These are phyloP conservation scores for Fusarium heterosporum DNA, from an alignment of 2,329 filamentous ascomycete species.

Conservation along the genomic window DNA sequence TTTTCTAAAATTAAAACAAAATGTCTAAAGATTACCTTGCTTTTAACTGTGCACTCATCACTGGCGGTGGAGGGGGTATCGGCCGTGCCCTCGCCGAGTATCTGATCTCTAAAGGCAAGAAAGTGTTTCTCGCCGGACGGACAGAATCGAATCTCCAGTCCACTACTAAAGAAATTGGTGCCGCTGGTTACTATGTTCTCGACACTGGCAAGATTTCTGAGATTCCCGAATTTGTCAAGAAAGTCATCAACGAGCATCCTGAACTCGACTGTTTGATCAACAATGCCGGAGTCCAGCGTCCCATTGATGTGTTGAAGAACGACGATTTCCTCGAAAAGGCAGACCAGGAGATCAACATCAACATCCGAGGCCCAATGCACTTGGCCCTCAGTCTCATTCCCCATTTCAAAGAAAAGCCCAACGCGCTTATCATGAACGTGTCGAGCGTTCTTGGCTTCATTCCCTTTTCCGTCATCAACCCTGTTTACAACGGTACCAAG, in stretches of 20 bases:
- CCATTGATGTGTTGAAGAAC: conserved; percentile 58
- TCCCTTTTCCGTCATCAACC: conserved; percentile 65
- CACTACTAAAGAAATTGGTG: conserved; percentile 58
- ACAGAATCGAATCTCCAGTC: conserved; percentile 65
- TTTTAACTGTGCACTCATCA: conserved; percentile 61
- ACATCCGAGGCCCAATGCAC: conserved; percentile 69
- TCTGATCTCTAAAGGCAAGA: conserved; percentile 60
- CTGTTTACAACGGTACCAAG: conserved; percentile 70
- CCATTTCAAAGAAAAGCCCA: conserved; percentile 59
- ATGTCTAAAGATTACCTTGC: conserved; percentile 42
- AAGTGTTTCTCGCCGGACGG: conserved; percentile 64
- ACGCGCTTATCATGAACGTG: conserved; percentile 64
- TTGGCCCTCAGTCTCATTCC: conserved; percentile 61
- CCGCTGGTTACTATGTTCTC: conserved; percentile 62
- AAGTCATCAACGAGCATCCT: conserved; percentile 60
- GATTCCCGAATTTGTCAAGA: conserved; percentile 59
- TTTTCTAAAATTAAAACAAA: rapidly evolving
- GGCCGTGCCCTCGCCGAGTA: conserved; percentile 61
- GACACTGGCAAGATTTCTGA: conserved; percentile 61
- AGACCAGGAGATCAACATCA: conserved; percentile 69
- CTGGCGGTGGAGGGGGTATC: conserved; percentile 65
- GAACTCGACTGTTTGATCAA: conserved; percentile 68
- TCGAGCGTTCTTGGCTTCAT: conserved; percentile 65
- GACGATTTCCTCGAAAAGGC: conserved; percentile 61
- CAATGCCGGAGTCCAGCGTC: conserved; percentile 69